Evolutionary conservation across 108 stramenopile species (phyloP).

Genomic region (Cylindrotheca fusiformis): DNA sequence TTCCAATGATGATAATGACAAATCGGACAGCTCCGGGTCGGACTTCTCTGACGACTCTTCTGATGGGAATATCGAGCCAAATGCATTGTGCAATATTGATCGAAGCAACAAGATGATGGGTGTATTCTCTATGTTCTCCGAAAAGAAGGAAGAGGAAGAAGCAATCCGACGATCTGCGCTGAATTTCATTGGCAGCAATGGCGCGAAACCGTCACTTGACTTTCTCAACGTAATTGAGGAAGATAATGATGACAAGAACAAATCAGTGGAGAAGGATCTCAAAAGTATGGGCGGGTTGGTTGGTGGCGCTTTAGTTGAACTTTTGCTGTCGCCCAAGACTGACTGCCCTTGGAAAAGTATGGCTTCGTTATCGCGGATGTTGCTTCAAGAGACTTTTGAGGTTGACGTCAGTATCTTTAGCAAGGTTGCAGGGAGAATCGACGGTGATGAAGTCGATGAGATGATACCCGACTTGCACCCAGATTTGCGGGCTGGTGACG

Average conservation of each 20-base stretch:
- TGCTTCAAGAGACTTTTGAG: slow-evolving; percentile 7
- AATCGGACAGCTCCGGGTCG: not conserved
- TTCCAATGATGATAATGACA: not conserved
- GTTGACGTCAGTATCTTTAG: slow-evolving; percentile 3
- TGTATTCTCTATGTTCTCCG: slow-evolving; percentile 11
- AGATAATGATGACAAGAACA: not conserved
- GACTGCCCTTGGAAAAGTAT: slow-evolving; percentile 23
- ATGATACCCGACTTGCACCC: slow-evolving; percentile 7
- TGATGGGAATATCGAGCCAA: not conserved
- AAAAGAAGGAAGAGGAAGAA: slow-evolving; percentile 18
- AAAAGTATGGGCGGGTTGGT: slow-evolving; percentile 14
- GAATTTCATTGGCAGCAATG: slow-evolving; percentile 16
- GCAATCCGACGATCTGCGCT: slow-evolving; percentile 23
- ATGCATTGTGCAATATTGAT: not conserved
- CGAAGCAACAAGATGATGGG: not conserved
- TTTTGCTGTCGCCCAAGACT: slow-evolving; percentile 7
- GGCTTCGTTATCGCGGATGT: slow-evolving; percentile 14
- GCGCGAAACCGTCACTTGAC: slow-evolving; percentile 10
- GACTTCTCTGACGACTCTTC: not conserved
- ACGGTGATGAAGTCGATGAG: not conserved
- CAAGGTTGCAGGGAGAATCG: slow-evolving; percentile 3
- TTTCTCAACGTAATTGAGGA: slow-evolving; percentile 9
- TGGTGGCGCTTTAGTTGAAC: slow-evolving; percentile 8
- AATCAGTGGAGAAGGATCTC: not conserved
- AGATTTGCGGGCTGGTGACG: slow-evolving; percentile 4